Base-by-base conservation (phyloP, 2,329 filamentous ascomycete species). In the Aspergillus spinulosporus region DNA sequence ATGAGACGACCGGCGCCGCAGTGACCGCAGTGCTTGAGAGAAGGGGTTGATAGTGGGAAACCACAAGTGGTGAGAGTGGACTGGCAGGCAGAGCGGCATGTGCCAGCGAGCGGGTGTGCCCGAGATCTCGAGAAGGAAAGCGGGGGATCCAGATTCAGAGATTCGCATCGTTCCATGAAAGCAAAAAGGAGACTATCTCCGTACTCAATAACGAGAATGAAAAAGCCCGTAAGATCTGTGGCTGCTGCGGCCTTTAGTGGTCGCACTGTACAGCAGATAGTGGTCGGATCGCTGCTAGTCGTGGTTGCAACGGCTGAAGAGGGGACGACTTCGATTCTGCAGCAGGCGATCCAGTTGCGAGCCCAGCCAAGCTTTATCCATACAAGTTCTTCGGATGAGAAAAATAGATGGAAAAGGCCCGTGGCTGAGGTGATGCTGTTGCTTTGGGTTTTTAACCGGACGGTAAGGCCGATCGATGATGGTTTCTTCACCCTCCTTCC, bases 61-160 rank as follows among this genome's bases (percentile, higher is more conserved):
- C 3, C 7, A 46, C 12, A 28, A 54, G 52, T 58, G 53, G 52
- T 53, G 49, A 58, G 59, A 56, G 49, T 57, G 47, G 45, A 14
- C 57, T 28, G 26, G 26, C 26, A 28, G 26, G 26, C 1, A 28
- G 55, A 48, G 58, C 63, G 63, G 57, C 62, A 46, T 21, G 28
- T 29, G 42, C 64, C 61, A 56, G 56, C 49, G 50, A 55, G 59
- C 62, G 63, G 63, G 60, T 64, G 56, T 55, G 63, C 63, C 63
- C 63, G 64, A 66, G 64, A 66, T 65, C 64, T 63, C 54, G 52
- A 66, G 59, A 62, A 62, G 62, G 56, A 64, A 61, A 61, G 62
- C 61, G 64, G 62, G 50, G 59, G 61, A 65, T 55, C 57, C 12
- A 47, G 45, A 31, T 28, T 28, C 15, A 28, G 42, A 44, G 26